A percentile compares a stretch with the other conserved stretches of the same genome.
Evolutionary conservation across 352 stramenopile genomes (phyloP).

Genomic region (Paralagenidium karlingii): DNA sequence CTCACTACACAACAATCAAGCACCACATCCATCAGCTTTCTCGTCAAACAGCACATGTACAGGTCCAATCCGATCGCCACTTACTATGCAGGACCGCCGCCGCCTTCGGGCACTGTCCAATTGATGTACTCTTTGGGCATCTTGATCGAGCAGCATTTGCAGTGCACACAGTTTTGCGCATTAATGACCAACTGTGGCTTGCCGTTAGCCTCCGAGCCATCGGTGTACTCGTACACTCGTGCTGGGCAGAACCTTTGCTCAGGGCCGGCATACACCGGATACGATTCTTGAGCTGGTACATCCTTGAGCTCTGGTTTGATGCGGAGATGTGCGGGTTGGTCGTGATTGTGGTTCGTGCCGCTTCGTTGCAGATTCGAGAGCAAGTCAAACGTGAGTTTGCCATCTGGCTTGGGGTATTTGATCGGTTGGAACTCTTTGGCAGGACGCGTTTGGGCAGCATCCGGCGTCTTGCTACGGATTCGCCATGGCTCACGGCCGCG

Average conservation of each 20-base stretch:
- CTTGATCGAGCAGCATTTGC: conserved; percentile 99
- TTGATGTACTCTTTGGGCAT: conserved; percentile 99
- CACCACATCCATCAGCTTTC: background rate
- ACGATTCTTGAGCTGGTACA: conserved; percentile 81
- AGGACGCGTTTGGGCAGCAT: conserved; percentile 88
- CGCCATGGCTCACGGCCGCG: conserved; percentile 97
- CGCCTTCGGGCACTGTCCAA: conserved; percentile 98
- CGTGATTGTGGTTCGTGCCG: conserved; percentile 97
- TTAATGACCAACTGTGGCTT: conserved; percentile 96
- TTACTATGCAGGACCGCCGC: conserved; percentile 96
- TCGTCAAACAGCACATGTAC: too few relatives aligned
- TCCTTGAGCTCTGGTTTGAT: conserved; percentile 88
- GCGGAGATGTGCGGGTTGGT: conserved; percentile 95
- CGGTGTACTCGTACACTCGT: conserved; percentile 97
- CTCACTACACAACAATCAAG: background rate
- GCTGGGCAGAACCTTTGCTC: conserved; percentile 98
- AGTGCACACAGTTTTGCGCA: conserved; percentile 99
- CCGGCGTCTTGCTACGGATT: conserved; percentile 64
- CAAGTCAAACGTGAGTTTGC: conserved; percentile 96
- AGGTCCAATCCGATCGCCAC: too few relatives aligned
- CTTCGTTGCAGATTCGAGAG: conserved; percentile 96
- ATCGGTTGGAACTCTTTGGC: conserved; percentile 87
- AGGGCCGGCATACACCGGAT: conserved; percentile 90
- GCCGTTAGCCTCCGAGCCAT: conserved; percentile 79
- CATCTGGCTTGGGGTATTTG: conserved; percentile 95